phyloP scores from a whole-genome alignment of 108 stramenopile genomes.

The Skeletonema marinoi region DNA sequence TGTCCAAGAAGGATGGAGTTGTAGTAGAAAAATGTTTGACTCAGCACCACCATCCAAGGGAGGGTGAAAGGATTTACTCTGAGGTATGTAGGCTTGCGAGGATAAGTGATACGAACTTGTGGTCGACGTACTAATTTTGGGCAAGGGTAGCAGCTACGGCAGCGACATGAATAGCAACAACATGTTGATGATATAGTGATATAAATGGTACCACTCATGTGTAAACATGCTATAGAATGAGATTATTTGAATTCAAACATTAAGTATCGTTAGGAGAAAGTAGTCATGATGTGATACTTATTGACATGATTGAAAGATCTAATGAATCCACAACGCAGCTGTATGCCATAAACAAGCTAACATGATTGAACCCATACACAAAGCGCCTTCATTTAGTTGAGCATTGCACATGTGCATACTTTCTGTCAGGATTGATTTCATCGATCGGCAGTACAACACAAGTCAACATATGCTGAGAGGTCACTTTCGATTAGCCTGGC shows the following conservation, averaged over 20 bases:
- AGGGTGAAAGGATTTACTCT: conserved; percentile 5
- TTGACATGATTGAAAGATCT: background rate
- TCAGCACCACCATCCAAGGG: conserved; percentile 26
- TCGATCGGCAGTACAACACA: background rate
- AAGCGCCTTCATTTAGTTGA: background rate
- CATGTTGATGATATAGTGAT: too few relatives aligned
- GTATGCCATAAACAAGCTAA: background rate
- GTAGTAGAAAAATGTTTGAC: conserved; percentile 20
- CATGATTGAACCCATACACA: background rate
- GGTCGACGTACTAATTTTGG: conserved; percentile 3
- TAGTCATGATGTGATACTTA: too few relatives aligned
- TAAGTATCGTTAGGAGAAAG: too few relatives aligned
- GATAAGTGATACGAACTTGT: conserved; percentile 12
- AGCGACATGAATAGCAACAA: too few relatives aligned
- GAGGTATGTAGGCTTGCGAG: conserved; percentile 12
- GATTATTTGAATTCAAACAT: too few relatives aligned
- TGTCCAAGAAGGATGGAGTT: background rate
- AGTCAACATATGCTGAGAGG: background rate
- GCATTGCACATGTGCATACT: background rate
- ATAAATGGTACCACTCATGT: too few relatives aligned
- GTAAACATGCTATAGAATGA: too few relatives aligned
- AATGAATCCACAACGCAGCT: background rate
- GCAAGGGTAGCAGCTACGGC: background rate
- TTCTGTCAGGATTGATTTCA: background rate
- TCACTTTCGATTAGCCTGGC: background rate